Evolutionary conservation across 768 basidiomycete species (phyloP).

Genomic region (Lyophyllum semitale): DNA sequence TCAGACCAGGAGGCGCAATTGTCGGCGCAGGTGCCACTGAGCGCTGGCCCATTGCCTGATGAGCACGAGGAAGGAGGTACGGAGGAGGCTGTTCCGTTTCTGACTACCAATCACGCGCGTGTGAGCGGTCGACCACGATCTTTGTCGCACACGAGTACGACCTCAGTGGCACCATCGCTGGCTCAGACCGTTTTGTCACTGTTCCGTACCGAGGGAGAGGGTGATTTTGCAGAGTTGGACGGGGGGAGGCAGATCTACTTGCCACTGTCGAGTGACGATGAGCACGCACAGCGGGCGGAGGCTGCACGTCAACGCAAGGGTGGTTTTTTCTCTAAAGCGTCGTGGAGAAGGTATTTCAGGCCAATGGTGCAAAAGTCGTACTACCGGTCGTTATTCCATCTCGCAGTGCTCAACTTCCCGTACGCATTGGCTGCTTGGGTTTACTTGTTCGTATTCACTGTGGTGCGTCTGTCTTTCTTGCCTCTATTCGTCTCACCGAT

Average conservation of each 20-base stretch:
- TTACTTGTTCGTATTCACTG: constrained; percentile 77
- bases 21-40: constrained; percentile 21
- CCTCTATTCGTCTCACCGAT: not conserved
- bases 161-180: constrained; percentile 62
- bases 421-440: constrained; percentile 79
- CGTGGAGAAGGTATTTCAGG: constrained; percentile 62
- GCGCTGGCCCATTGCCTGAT: constrained; percentile 7
- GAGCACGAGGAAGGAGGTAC: constrained; percentile 32
- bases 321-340: constrained; percentile 33
- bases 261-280: constrained; percentile 12
- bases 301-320: constrained; percentile 2
- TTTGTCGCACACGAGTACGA: constrained; percentile 55
- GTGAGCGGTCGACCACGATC: constrained; percentile 47
- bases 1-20: constrained; percentile 31
- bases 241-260: constrained; percentile 10
- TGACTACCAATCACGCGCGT: constrained; percentile 29
- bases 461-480: constrained; percentile 51
- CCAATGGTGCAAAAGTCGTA: constrained; percentile 61
- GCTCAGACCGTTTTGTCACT: constrained; percentile 71
- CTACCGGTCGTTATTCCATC: constrained; percentile 66
- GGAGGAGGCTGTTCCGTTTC: constrained; percentile 52
- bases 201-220: constrained; percentile 52
- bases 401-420: constrained; percentile 76
- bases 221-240: constrained; percentile 32
- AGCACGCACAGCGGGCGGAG: constrained; percentile 12